Percentiles rank a stretch among this genome's conserved stretches.
Evolutionary conservation across 495 filamentous ascomycete species (phyloP).

Genomic region (Penicillium daleae): DNA sequence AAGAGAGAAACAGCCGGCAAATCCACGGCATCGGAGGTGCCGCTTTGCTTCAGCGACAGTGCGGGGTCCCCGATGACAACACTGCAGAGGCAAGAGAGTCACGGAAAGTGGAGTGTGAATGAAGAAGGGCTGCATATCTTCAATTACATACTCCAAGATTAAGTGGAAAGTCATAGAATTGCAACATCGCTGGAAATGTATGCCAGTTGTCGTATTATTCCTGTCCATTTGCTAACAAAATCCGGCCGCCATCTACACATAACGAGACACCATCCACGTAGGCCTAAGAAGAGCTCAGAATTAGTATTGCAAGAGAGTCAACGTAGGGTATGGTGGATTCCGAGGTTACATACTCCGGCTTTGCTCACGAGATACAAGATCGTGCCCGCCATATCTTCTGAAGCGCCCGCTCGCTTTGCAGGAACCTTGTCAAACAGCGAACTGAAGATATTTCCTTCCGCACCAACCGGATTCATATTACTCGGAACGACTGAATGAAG

Average conservation of each 20-base stretch:
- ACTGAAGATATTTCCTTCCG: background rate
- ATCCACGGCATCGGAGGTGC: background rate
- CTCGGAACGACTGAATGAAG: background rate
- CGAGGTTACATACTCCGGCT: background rate
- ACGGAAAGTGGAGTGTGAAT: background rate
- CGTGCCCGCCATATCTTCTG: background rate
- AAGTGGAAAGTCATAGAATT: background rate
- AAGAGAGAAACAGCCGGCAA: background rate
- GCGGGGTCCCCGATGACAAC: background rate
- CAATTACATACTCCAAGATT: no score
- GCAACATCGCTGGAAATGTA: background rate
- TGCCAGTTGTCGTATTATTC: background rate
- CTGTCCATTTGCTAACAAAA: background rate
- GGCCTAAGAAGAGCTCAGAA: background rate
- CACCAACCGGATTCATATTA: background rate
- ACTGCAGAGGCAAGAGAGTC: background rate
- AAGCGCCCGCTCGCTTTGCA: background rate
- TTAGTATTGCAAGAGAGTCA: background rate
- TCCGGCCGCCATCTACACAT: background rate
- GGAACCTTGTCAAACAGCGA: background rate
- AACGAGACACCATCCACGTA: background rate
- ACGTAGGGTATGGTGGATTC: background rate
- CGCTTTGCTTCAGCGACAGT: background rate
- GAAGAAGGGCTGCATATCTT: background rate
- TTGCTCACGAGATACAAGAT: background rate